These are phyloP conservation scores for Prunus campanulata DNA, from an alignment of 306 rosid species.

Conservation along the genomic window DNA sequence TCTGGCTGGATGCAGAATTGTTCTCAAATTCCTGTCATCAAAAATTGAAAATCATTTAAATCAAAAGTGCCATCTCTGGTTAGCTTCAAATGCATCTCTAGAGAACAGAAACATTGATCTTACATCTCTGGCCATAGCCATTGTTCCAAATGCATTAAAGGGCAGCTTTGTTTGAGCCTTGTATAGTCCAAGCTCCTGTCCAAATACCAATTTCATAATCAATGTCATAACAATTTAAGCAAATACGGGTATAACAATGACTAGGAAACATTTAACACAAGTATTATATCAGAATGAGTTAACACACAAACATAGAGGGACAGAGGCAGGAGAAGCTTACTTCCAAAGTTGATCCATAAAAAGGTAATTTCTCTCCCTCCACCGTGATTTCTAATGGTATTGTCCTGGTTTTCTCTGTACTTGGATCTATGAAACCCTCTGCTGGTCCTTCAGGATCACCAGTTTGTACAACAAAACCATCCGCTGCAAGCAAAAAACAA, in stretches of 20 bases:
- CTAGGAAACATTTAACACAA: neutral
- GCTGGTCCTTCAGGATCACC: constrained; percentile 99
- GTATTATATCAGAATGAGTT: neutral
- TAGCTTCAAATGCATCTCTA: neutral
- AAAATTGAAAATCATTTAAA: neutral
- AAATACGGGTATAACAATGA: neutral
- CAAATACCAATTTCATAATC: constrained; percentile 15
- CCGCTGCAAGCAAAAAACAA: constrained; percentile 52
- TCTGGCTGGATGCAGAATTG: constrained; percentile 89
- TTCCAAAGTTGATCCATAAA: constrained; percentile 89
- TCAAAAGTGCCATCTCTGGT: neutral
- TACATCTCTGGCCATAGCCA: constrained; percentile 99
- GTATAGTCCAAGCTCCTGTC: constrained; percentile 96
- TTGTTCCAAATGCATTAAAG: constrained; percentile 96
- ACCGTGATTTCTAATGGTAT: constrained; percentile 79
- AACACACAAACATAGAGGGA: neutral
- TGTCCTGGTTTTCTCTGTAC: constrained; percentile 86
- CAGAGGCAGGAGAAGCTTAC: constrained; percentile 40
- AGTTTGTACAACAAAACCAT: constrained; percentile 96
- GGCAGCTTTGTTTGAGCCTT: constrained; percentile 98
- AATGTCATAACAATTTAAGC: neutral
- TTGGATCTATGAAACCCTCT: constrained; percentile 96
- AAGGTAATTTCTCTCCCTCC: constrained; percentile 76
- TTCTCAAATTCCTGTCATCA: constrained; percentile 76
- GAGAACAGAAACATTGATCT: constrained; percentile 22